A percentile compares a stretch with the other conserved stretches of the same genome.
These are phyloP conservation scores for Moesziomyces sp. DNA, from an alignment of 1,284 basidiomycete species.

Conservation along the genomic window DNA sequence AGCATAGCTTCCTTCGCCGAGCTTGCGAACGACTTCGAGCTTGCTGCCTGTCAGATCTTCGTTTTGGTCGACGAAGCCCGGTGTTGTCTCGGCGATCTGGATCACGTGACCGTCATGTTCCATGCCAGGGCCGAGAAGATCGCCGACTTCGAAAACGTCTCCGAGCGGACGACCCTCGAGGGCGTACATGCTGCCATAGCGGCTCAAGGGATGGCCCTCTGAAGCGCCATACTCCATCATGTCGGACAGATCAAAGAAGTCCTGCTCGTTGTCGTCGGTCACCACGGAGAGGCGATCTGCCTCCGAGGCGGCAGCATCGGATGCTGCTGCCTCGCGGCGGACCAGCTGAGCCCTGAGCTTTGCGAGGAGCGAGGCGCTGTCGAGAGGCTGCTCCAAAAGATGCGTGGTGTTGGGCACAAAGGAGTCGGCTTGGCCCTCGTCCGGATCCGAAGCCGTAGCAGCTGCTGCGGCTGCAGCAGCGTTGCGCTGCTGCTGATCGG, in stretches of 20 bases:
- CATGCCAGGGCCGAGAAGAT: constrained; percentile 63
- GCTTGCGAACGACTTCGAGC: constrained; percentile 61
- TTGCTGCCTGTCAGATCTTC: constrained; percentile 47
- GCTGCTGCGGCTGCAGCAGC: constrained; percentile 19
- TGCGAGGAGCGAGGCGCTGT: constrained; percentile 40
- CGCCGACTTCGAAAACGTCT: constrained; percentile 61
- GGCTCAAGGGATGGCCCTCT: constrained; percentile 31
- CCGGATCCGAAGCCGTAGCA: constrained; percentile 1
- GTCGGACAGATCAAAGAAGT: constrained; percentile 57
- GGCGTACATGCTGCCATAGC: constrained; percentile 26
- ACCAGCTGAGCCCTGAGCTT: constrained; percentile 44
- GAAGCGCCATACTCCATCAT: constrained; percentile 54
- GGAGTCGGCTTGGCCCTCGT: not conserved
- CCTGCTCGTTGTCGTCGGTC: constrained; percentile 42
- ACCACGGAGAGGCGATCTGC: constrained; percentile 27
- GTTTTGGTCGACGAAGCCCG: constrained; percentile 61
- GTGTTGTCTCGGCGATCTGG: constrained; percentile 57
- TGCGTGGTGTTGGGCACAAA: constrained; percentile 24
- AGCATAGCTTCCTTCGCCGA: constrained; percentile 66
- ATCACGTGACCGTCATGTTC: constrained; percentile 62
- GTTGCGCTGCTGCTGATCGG: constrained; percentile 45
- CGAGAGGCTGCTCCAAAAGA: constrained; percentile 40
- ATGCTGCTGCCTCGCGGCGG: constrained; percentile 40
- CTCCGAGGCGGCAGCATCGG: constrained; percentile 32
- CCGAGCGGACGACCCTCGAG: constrained; percentile 33